Conservation (phyloP, 1,284 basidiomycete genomes). For the Microstroma glucosiphilum region DNA sequence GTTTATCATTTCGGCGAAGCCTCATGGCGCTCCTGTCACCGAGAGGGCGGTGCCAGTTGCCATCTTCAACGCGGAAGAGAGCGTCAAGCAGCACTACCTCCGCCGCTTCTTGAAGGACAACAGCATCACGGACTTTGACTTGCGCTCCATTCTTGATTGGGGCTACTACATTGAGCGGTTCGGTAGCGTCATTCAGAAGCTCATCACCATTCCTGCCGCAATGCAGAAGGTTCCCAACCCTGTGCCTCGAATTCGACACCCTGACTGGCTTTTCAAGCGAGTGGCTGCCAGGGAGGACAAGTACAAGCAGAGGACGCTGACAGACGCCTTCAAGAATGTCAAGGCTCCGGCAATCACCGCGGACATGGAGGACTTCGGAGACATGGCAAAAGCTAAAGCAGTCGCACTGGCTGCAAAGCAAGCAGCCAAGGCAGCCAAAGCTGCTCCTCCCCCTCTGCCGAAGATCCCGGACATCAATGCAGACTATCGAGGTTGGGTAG, state of each 20-base stretch:
- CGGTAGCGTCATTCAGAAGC: constrained; percentile 95
- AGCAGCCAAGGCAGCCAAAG: neutral
- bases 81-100: constrained; percentile 80
- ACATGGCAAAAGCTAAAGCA: constrained; percentile 7
- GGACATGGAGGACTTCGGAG: neutral
- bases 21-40: constrained; percentile 87
- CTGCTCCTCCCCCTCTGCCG: constrained; percentile 3
- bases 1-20: constrained; percentile 95
- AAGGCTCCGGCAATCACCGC: neutral
- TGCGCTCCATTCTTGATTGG: constrained; percentile 95
- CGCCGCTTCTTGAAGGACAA: constrained; percentile 96
- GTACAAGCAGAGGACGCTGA: constrained; percentile 95
- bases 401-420: constrained; percentile 11
- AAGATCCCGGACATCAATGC: constrained; percentile 40
- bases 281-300: constrained; percentile 86
- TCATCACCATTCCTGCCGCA: constrained; percentile 98
- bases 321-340: constrained; percentile 73
- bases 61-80: constrained; percentile 92
- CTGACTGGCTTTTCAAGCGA: constrained; percentile 91
- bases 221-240: constrained; percentile 97
- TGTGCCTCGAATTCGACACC: constrained; percentile 89
- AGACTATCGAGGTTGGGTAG: constrained; percentile 75
- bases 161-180: constrained; percentile 96
- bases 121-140: constrained; percentile 77
- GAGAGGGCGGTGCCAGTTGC: constrained; percentile 97